phyloP scores from a whole-genome alignment of 768 basidiomycete species.

The Leccinum disarticulatum region DNA sequence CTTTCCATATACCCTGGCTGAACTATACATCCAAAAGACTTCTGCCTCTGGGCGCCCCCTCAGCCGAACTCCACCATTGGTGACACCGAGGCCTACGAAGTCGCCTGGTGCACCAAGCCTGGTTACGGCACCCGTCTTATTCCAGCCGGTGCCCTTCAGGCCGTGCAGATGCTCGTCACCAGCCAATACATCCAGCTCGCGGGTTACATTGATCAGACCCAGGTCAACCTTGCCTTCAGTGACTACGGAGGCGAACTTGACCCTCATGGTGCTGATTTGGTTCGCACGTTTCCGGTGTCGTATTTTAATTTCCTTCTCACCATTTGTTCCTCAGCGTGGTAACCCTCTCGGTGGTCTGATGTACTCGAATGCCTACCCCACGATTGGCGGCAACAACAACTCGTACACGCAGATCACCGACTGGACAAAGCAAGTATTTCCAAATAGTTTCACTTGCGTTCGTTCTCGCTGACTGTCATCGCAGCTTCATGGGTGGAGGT shows the following conservation, averaged over 20 bases:
- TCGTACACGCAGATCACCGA: conserved; percentile 55
- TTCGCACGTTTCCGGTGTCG: conserved; percentile 22
- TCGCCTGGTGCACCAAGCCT: conserved; percentile 72
- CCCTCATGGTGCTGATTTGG: conserved; percentile 69
- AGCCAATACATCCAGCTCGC: conserved; percentile 56
- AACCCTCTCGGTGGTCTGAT: conserved; percentile 76
- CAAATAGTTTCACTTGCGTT: not conserved
- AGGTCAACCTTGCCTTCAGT: conserved; percentile 46
- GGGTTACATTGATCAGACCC: conserved; percentile 65
- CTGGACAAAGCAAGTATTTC: conserved; percentile 57
- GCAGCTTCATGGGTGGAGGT: conserved; percentile 62
- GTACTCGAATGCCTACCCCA: conserved; percentile 59
- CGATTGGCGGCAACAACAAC: conserved; percentile 37
- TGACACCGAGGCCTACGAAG: conserved; percentile 63
- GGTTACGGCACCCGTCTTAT: conserved; percentile 71
- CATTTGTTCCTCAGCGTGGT: conserved; percentile 49
- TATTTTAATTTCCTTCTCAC: conserved; percentile 16
- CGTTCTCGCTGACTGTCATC: conserved; percentile 7
- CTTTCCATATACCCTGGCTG: conserved; percentile 7
- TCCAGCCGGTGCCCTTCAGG: conserved; percentile 58
- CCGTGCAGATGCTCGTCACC: conserved; percentile 63
- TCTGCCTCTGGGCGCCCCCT: conserved; percentile 66
- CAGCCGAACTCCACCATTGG: conserved; percentile 52
- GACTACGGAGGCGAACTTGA: conserved; percentile 81
- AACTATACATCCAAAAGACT: conserved; percentile 48